Conservation (phyloP, 139 green algal genomes). For the Tetraselmis chui region DNA sequence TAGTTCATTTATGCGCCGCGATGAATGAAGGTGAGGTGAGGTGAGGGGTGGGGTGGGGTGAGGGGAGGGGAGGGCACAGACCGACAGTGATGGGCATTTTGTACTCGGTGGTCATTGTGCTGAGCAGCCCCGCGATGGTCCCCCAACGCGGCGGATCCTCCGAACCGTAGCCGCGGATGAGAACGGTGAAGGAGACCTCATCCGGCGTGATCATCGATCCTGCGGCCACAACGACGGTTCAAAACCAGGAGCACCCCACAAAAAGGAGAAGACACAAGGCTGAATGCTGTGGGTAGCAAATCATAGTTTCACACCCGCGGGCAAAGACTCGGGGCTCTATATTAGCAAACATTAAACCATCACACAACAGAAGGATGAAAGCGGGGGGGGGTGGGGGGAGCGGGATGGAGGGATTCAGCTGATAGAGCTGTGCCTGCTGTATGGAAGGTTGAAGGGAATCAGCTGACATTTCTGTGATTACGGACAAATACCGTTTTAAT, state of each 20-base stretch:
- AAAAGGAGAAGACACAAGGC: not conserved
- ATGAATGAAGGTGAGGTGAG: not conserved
- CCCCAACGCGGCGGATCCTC: constrained; percentile 56
- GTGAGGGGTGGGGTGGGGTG: not conserved
- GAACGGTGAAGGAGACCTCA: constrained; percentile 70
- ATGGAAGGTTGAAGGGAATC: no score
- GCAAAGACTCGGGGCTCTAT: no score
- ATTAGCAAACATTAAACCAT: no score
- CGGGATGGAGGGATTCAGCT: no score
- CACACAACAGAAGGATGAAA: no score
- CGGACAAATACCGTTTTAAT: no score
- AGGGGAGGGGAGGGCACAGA: constrained; percentile 11
- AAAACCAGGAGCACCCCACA: constrained; percentile 1
- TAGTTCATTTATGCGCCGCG: no score
- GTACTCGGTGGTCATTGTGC: constrained; percentile 55
- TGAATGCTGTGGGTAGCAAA: constrained; percentile 1
- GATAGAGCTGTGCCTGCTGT: no score
- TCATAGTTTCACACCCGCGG: no score
- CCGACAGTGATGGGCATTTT: constrained; percentile 47
- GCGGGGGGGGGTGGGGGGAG: no score
- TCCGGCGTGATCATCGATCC: constrained; percentile 64
- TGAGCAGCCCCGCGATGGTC: constrained; percentile 51
- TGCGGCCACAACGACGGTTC: constrained; percentile 8
- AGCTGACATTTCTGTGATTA: no score
- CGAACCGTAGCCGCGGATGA: constrained; percentile 68